Evolutionary conservation across 371 early-diverging fungal species (phyloP), one percentile per base, ranked within the genome.

Genomic region (Phascolomyces articulosus): DNA sequence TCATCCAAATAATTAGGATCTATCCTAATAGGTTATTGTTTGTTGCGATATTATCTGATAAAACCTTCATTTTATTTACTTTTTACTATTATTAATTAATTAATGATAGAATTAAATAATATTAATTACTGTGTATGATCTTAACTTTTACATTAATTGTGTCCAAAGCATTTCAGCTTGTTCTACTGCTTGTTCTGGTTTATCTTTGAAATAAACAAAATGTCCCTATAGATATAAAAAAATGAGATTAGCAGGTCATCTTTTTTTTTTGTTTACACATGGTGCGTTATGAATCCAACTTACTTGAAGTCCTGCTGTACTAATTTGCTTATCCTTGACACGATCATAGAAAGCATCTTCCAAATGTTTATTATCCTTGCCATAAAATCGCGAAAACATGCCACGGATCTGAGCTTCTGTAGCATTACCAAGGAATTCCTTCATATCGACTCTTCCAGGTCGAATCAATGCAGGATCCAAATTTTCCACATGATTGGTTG

Each of bases 401-500:
- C 73, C 66, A 18, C 81, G 73, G 24, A 95, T 90, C 80, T 98
- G 96, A 41, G 75, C 62, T 7, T 83, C 82, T 2, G 91, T 86
- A 0, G 94, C 96, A 67, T 95, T 88, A 16, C 93, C 99, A 23
- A 99, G 83, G 58, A 86, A 90, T 56, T 93, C 93, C 69, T 96
- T 93, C 63, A 96, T 61, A 68, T 99, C 99, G 11, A 99, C 97
- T 47, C 99, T 87, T 2, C 99, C 99, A 3, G 99, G 99, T 34
- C 99, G 87, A 62, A 99, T 91, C 47, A 99, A 82, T 0, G 99
- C 99, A 3, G 96, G 93, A 75, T 99, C 99, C 47, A 99, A 86
- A 4, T 85, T 85, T 28, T 97, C 98, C 27, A 98, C 86, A 71
- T 98, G 97, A 76, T 99, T 99, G 11, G 99, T 99, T 13, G 99